These are phyloP conservation scores for Alternaria alternata DNA, from an alignment of 2,329 filamentous ascomycete species.

Conservation along the genomic window DNA sequence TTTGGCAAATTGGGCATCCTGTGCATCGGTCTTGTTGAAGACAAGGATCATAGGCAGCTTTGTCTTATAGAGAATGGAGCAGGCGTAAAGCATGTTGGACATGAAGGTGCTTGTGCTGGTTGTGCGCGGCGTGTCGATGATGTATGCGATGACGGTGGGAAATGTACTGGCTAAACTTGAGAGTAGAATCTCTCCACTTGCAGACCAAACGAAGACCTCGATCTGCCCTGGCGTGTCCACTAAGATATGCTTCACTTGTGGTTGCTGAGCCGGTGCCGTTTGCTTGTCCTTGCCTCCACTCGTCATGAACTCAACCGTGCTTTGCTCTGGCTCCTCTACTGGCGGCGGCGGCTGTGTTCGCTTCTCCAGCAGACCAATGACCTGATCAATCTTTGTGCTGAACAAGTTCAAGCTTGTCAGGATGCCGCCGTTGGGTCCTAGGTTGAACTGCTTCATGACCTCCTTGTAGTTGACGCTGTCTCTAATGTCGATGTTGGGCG, in stretches of 20 bases:
- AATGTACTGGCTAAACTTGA: constrained; percentile 93
- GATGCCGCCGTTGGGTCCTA: constrained; percentile 96
- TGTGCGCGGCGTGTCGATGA: constrained; percentile 95
- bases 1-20: constrained; percentile 88
- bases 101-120: constrained; percentile 96
- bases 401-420: constrained; percentile 95
- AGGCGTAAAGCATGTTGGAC: constrained; percentile 99
- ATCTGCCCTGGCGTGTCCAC: constrained; percentile 98
- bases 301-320: constrained; percentile 48
- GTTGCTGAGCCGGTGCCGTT: constrained; percentile 56
- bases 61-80: constrained; percentile 98
- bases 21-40: constrained; percentile 98
- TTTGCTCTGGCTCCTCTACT: constrained; percentile 36
- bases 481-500: constrained; percentile 97
- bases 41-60: constrained; percentile 98
- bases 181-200: constrained; percentile 90
- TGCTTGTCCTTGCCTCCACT: constrained; percentile 40
- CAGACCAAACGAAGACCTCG: constrained; percentile 98
- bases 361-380: constrained; percentile 89
- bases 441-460: constrained; percentile 99
- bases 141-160: constrained; percentile 94
- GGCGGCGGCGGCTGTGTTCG: constrained; percentile 67
- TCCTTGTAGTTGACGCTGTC: constrained; percentile 99
- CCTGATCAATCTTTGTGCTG: constrained; percentile 97
- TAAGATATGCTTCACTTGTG: constrained; percentile 78